Evolutionary conservation across 805 yeast species (phyloP).

Genomic region (Debaryomyces castellii): DNA sequence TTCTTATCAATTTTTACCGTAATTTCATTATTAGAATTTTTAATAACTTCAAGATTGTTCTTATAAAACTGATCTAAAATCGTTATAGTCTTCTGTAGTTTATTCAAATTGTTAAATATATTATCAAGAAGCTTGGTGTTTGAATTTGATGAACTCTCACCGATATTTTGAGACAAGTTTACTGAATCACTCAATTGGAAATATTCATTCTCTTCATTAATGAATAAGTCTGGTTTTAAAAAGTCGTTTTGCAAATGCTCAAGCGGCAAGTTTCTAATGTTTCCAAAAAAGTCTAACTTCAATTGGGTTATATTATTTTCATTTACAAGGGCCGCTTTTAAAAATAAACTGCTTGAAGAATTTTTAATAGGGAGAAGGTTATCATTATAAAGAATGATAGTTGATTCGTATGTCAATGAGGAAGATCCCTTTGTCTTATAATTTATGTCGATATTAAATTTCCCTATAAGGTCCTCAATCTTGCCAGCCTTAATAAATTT

Average conservation of each 20-base stretch:
- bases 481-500: slow-evolving; percentile 29
- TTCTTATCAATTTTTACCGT: slow-evolving; percentile 27
- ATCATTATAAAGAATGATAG: slow-evolving; percentile 23
- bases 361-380: slow-evolving; percentile 32
- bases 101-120: slow-evolving; percentile 29
- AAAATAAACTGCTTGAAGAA: slow-evolving; percentile 32
- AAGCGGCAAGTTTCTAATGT: slow-evolving; percentile 23
- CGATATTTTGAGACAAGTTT: slow-evolving; percentile 23
- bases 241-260: slow-evolving; percentile 17
- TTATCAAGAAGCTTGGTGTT: slow-evolving; percentile 19
- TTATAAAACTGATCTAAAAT: slow-evolving; percentile 33
- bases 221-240: slow-evolving; percentile 17
- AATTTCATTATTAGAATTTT: slow-evolving; percentile 27
- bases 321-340: slow-evolving; percentile 26
- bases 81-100: slow-evolving; percentile 30
- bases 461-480: slow-evolving; percentile 13
- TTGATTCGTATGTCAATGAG: slow-evolving; percentile 20
- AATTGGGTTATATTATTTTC: slow-evolving; percentile 19
- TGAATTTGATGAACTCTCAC: slow-evolving; percentile 11
- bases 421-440: slow-evolving; percentile 4
- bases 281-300: slow-evolving; percentile 25
- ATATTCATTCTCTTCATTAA: slow-evolving; percentile 18
- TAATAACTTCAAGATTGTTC: slow-evolving; percentile 23
- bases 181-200: slow-evolving; percentile 31
- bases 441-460: slow-evolving; percentile 11